Base-by-base conservation (phyloP, 306 rosid species). In the Vigna radiata region DNA sequence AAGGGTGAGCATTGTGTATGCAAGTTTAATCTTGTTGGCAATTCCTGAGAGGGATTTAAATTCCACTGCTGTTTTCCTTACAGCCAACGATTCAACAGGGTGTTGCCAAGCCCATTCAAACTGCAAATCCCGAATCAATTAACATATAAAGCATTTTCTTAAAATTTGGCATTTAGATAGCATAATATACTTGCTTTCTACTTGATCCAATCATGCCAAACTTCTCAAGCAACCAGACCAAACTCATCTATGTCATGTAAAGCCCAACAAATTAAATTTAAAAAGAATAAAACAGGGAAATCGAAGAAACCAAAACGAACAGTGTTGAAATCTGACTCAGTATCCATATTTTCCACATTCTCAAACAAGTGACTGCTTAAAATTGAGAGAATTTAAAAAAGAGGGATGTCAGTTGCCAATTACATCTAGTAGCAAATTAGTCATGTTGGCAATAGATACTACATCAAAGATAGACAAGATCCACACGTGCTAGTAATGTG, bases 81-180 rank as follows among this genome's bases (percentile, higher is more conserved):
- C 99, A 0, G 97, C 98, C 87, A 91, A 80, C 9, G 98, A 95
- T 82, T 89, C 90, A 31, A 69, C 88, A 16, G 99, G 99, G 80
- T 95, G 97, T 85, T 95, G 99, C 99, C 98, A 95, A 7, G 99
- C 99, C 99, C 99, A 95, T 87, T 92, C 99, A 85, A 95, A 95
- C 98, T 95, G 93, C 87, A 89, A 50, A 7, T 8, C 76, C 68
- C 77, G 64, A 82, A 61, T 68, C 63, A 70, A 43, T 65, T 54
- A 77, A 50, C 21, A 63, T 58, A 7, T 65, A 36, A 18, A 55
- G 52, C 2, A 63, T 21, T 11, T 29, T 25, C 66, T 44, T 1
- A 47, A 73, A 64, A 33, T 11, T 56, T 36, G 41, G 47, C 74
- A 69, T 58, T 66, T 56, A 50, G 19, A 8, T 23, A 36, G 12